Percentiles rank a stretch among this genome's conserved stretches.
Conservation (phyloP, 495 filamentous ascomycete genomes). For the Lasiosphaeriaceae sp. region DNA sequence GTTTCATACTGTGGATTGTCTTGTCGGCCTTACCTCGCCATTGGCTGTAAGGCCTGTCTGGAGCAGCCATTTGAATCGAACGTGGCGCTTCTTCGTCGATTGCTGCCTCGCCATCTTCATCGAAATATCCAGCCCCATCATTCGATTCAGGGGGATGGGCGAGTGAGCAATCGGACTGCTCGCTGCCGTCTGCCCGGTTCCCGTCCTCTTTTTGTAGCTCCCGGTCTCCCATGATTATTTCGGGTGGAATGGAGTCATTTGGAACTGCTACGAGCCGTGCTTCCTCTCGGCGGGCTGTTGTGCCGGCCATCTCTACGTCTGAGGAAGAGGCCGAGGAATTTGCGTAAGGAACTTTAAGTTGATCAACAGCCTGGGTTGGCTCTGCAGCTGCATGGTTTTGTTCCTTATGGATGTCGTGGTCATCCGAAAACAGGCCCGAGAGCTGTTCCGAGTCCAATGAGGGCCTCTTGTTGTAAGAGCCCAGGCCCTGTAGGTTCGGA, state of each 20-base stretch:
- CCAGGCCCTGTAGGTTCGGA: too few relatives aligned
- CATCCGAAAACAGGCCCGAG: background rate
- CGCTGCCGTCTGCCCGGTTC: background rate
- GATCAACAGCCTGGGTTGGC: too few relatives aligned
- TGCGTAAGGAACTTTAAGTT: too few relatives aligned
- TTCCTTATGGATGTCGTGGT: too few relatives aligned
- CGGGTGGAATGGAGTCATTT: too few relatives aligned
- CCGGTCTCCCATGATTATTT: too few relatives aligned
- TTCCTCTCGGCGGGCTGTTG: background rate
- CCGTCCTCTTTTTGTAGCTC: background rate
- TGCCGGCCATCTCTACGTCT: too few relatives aligned
- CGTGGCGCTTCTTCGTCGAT: background rate
- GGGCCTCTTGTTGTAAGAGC: too few relatives aligned
- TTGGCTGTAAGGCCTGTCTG: slow-evolving; percentile 20
- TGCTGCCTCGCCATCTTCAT: background rate
- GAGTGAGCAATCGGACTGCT: background rate
- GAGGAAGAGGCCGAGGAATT: too few relatives aligned
- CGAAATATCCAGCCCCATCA: background rate
- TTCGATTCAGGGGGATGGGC: slow-evolving; percentile 1
- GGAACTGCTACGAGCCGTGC: background rate
- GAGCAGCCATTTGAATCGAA: slow-evolving; percentile 16
- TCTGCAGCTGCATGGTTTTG: too few relatives aligned
- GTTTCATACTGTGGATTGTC: background rate
- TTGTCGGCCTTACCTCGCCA: slow-evolving; percentile 14
- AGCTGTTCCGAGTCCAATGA: background rate